phyloP scores from a whole-genome alignment of 2,329 filamentous ascomycete genomes.

The Dactylellina cionopaga region DNA sequence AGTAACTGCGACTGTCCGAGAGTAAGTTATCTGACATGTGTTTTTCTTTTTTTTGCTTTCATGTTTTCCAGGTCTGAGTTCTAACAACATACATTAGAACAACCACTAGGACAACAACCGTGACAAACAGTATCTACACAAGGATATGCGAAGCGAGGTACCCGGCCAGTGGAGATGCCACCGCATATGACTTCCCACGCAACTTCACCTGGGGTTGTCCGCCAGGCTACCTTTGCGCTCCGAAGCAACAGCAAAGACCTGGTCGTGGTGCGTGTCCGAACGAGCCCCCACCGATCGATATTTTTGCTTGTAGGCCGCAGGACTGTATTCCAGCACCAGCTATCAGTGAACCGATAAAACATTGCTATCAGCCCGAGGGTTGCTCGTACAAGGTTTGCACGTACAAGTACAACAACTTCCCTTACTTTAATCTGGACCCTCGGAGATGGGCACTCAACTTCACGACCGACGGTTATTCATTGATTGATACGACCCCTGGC shows the following conservation, averaged over 20 bases:
- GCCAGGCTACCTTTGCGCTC: conserved; percentile 39
- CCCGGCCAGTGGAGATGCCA: conserved; percentile 29
- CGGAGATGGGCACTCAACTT: conserved; percentile 44
- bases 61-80: background rate
- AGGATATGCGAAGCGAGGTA: conserved; percentile 47
- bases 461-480: conserved; percentile 21
- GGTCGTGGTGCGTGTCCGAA: conserved; percentile 37
- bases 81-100: conserved; percentile 25
- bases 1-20: conserved; percentile 19
- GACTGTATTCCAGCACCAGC: conserved; percentile 43
- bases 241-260: conserved; percentile 14
- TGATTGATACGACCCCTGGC: conserved; percentile 10
- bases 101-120: conserved; percentile 1
- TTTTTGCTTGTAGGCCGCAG: conserved; percentile 31
- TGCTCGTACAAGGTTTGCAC: conserved; percentile 41
- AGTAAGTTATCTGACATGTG: conserved; percentile 15
- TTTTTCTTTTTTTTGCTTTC: background rate
- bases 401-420: conserved; percentile 23
- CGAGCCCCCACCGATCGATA: conserved; percentile 45
- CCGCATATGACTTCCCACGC: conserved; percentile 40
- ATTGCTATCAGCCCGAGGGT: conserved; percentile 4
- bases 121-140: conserved; percentile 37
- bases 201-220: conserved; percentile 48
- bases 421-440: conserved; percentile 43
- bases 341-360: conserved; percentile 20